A percentile compares a stretch with the other conserved stretches of the same genome.
These are phyloP conservation scores for Lasiosphaeris hirsuta DNA, from an alignment of 495 filamentous ascomycete species.

Conservation along the genomic window DNA sequence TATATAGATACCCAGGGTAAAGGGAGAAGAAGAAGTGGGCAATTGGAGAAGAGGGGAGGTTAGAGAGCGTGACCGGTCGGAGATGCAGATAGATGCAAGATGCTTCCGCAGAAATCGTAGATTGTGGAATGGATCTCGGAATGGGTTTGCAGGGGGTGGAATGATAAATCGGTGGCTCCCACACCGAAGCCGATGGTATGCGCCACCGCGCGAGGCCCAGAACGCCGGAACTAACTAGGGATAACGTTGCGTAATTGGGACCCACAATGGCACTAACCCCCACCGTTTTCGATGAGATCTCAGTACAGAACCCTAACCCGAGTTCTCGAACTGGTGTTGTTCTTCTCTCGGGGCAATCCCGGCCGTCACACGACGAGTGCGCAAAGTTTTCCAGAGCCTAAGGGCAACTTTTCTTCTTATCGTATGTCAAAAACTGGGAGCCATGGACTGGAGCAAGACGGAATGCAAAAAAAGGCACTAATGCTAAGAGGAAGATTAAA, in stretches of 20 bases:
- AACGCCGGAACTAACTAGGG: conserved; percentile 11
- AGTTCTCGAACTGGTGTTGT: no score
- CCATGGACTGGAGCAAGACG: no score
- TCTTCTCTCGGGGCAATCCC: no score
- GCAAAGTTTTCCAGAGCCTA: no score
- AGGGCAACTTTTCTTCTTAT: no score
- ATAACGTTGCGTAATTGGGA: conserved; percentile 3
- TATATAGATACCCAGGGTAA: background rate
- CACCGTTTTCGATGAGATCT: no score
- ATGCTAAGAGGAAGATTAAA: no score
- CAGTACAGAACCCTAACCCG: no score
- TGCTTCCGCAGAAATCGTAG: background rate
- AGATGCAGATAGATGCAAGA: background rate
- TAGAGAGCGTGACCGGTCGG: background rate
- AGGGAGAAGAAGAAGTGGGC: background rate
- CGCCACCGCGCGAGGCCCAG: conserved; percentile 16
- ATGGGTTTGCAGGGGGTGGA: conserved; percentile 13
- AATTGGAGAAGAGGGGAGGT: background rate
- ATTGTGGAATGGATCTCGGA: conserved; percentile 7
- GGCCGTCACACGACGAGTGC: no score
- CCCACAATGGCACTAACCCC: no score
- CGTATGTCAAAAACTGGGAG: no score
- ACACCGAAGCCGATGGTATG: conserved; percentile 22
- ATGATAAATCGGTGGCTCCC: conserved; percentile 15
- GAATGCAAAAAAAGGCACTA: no score